Base-by-base conservation (phyloP, 2,329 filamentous ascomycete genomes). In the Penicillium hesseltinei region DNA sequence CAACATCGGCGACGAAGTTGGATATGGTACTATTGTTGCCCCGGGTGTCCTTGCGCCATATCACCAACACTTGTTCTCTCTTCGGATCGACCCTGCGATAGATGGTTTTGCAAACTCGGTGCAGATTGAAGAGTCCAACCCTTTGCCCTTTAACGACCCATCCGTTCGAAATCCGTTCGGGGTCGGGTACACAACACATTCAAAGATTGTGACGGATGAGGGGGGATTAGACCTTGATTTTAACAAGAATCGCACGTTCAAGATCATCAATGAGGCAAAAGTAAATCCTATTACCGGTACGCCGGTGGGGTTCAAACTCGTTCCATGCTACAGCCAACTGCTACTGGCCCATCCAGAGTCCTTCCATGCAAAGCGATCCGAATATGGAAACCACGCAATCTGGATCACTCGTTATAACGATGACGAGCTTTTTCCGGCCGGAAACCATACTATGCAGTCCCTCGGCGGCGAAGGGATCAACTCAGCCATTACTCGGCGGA, bases 291-390 rank as follows among this genome's bases (percentile, higher is more conserved):
- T 84, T 55, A 84, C 82, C 27, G 75, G 75, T 6, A 77, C 77
- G 1, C 75, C 81, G 0, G 79, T 84, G 1, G 81, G 75, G 0
- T 86, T 83, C 69, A 85, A 84, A 61, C 75, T 86, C 46, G 69
- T 77, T 52, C 75, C 78, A 0, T 77, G 76, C 5, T 78, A 80
- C 9, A 84, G 81, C 67, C 83, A 86, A 65, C 78, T 82, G 62
- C 77, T 86, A 35, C 75, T 86, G 6, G 80, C 83, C 0, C 76
- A 83, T 58, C 69, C 77, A 4, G 68, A 74, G 1, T 78, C 75
- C 17, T 81, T 74, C 69, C 78, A 83, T 63, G 69, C 71, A 51
- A 76, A 75, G 56, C 75, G 81, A 13, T 80, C 80, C 9, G 80
- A 82, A 59, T 83, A 81, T 66, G 76, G 71, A 4, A 73, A 77